Percentiles rank a stretch among this genome's conserved stretches.
Conservation (phyloP, 2,329 filamentous ascomycete species). For the Chaetoscypha palmicola region DNA sequence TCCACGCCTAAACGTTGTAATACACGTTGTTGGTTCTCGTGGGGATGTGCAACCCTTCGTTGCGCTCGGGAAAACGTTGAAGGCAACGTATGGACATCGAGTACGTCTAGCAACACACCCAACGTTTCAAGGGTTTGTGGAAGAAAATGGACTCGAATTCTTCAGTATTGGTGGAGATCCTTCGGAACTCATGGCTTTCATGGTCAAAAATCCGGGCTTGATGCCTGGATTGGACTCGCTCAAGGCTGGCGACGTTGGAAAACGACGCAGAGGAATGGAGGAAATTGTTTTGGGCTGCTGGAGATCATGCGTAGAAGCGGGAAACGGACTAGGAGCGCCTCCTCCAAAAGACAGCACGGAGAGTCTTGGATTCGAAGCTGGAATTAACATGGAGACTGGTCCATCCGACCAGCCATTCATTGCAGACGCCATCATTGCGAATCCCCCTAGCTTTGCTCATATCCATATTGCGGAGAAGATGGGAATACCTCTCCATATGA, state of each 20-base stretch:
- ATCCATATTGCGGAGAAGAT: constrained; percentile 69
- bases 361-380: constrained; percentile 24
- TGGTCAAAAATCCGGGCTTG: constrained; percentile 82
- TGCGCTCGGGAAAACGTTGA: constrained; percentile 58
- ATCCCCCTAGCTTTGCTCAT: constrained; percentile 71
- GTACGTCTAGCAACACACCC: constrained; percentile 68
- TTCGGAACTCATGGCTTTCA: constrained; percentile 74
- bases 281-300: constrained; percentile 80
- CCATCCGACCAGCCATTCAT: constrained; percentile 56
- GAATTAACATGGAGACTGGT: constrained; percentile 30
- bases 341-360: constrained; percentile 19
- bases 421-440: constrained; percentile 74
- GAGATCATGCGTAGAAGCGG: constrained; percentile 76
- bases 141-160: constrained; percentile 66
- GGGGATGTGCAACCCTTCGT: constrained; percentile 74
- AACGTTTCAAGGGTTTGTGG: constrained; percentile 61
- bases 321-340: constrained; percentile 46
- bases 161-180: constrained; percentile 72
- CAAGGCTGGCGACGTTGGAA: constrained; percentile 68
- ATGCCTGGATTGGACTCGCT: constrained; percentile 77
- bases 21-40: constrained; percentile 68
- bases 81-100: constrained; percentile 60
- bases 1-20: constrained; percentile 60
- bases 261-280: constrained; percentile 66
- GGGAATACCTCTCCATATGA: constrained; percentile 70